These are phyloP conservation scores for Starmerella scarabaei DNA, from an alignment of 805 yeast species.

Conservation along the genomic window DNA sequence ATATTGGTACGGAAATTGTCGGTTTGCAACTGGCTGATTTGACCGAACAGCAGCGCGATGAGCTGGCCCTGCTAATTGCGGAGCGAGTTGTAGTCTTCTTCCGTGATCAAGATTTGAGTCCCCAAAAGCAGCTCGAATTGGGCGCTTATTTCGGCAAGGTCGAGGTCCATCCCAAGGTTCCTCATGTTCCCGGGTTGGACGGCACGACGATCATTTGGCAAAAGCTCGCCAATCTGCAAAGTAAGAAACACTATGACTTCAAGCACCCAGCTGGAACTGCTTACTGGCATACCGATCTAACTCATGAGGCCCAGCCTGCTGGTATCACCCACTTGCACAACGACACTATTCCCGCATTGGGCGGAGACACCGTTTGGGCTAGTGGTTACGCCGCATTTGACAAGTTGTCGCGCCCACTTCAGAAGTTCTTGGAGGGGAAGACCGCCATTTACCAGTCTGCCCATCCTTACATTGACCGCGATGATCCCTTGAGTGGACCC, in stretches of 20 bases:
- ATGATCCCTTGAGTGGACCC: constrained; percentile 23
- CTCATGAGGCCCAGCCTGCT: constrained; percentile 65
- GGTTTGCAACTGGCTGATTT: constrained; percentile 37
- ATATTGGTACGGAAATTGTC: constrained; percentile 40
- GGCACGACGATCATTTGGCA: constrained; percentile 30
- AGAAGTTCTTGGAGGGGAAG: constrained; percentile 41
- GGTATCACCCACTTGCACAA: constrained; percentile 55
- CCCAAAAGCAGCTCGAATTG: constrained; percentile 33
- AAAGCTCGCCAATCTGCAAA: constrained; percentile 41
- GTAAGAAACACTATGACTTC: constrained; percentile 23
- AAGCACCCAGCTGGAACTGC: constrained; percentile 23
- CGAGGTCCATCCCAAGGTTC: constrained; percentile 30
- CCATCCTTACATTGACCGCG: constrained; percentile 33
- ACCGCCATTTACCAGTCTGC: constrained; percentile 44
- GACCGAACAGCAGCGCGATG: constrained; percentile 35
- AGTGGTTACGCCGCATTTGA: constrained; percentile 44
- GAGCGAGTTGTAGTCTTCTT: constrained; percentile 42
- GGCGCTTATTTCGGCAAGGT: constrained; percentile 37
- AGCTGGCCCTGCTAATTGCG: constrained; percentile 36
- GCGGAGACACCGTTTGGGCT: constrained; percentile 45
- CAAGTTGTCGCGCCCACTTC: too few relatives aligned
- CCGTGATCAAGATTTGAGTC: constrained; percentile 35
- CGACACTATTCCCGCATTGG: constrained; percentile 42
- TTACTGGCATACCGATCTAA: constrained; percentile 62
- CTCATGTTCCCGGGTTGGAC: constrained; percentile 30